Conservation (phyloP, 2,329 filamentous ascomycete genomes). For the Ophiocordyceps robertsii region DNA sequence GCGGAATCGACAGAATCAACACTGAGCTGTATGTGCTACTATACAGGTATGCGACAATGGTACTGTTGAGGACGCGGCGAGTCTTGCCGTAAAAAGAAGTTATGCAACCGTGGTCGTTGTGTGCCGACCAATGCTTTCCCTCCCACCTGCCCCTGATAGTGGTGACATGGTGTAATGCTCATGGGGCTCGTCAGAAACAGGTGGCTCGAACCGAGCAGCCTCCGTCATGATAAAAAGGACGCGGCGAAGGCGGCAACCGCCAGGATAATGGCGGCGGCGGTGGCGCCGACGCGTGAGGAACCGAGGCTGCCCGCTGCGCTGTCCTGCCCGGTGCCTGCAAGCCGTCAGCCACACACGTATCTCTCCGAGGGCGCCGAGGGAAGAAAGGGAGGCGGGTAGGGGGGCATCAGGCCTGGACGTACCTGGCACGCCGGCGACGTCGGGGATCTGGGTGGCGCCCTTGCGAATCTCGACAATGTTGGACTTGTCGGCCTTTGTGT, state of each 20-base stretch:
- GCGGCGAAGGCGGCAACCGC: conserved; percentile 6
- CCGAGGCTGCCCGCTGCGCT: conserved; percentile 8
- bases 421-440: conserved; percentile 28
- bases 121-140: too few species aligned
- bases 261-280: conserved; percentile 5
- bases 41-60: too few species aligned
- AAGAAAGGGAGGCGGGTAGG: not conserved
- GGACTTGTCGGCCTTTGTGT: conserved; percentile 29
- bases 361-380: not conserved
- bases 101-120: too few species aligned
- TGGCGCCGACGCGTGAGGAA: conserved; percentile 4
- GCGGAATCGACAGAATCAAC: too few species aligned
- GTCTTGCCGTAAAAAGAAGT: too few species aligned
- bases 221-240: not conserved
- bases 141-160: too few species aligned
- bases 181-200: too few species aligned
- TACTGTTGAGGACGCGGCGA: too few species aligned
- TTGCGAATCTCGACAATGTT: conserved; percentile 31
- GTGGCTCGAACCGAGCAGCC: too few species aligned
- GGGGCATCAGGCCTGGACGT: not conserved
- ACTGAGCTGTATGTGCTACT: too few species aligned
- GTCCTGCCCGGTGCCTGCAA: conserved; percentile 3
- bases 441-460: conserved; percentile 24
- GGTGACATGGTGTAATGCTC: too few species aligned
- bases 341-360: not conserved